Evolutionary conservation across 1,284 basidiomycete genomes (phyloP).

Genomic region (Ceratobasidium sp.): DNA sequence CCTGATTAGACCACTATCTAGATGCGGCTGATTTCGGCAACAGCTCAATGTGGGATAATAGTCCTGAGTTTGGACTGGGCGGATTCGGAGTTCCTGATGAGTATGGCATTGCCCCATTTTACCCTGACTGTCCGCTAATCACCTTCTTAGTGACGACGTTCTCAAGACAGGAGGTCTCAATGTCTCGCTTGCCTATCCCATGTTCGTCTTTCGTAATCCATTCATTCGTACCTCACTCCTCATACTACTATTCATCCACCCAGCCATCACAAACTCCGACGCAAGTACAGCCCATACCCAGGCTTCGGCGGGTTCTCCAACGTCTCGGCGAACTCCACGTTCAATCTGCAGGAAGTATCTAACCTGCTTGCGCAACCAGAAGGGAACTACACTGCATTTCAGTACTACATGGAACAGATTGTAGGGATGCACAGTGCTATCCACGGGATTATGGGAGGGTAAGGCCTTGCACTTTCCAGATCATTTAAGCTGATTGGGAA

Average conservation of each 20-base stretch:
- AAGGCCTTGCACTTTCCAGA: not conserved
- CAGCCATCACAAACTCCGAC: slow-evolving; percentile 23
- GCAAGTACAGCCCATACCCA: slow-evolving; percentile 1
- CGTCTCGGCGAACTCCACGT: not conserved
- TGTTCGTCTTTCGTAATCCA: not conserved
- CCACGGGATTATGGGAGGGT: slow-evolving; percentile 27
- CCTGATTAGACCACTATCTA: not conserved
- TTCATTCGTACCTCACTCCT: no score
- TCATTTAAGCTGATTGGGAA: not conserved
- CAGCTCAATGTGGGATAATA: not conserved
- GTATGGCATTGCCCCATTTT: not conserved
- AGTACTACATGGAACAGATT: slow-evolving; percentile 7
- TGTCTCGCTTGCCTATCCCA: not conserved
- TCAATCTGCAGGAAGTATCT: not conserved
- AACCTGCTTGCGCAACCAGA: not conserved
- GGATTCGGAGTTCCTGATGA: not conserved
- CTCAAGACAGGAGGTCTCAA: not conserved
- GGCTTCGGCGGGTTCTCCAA: not conserved
- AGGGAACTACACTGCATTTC: slow-evolving; percentile 27
- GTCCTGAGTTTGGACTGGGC: not conserved
- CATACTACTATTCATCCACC: no score
- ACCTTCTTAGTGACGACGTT: not conserved
- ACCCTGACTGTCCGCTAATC: not conserved
- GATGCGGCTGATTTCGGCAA: not conserved
- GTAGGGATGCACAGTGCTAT: slow-evolving; percentile 26